phyloP scores from a whole-genome alignment of 805 yeast species.

The Candida silvatica region DNA sequence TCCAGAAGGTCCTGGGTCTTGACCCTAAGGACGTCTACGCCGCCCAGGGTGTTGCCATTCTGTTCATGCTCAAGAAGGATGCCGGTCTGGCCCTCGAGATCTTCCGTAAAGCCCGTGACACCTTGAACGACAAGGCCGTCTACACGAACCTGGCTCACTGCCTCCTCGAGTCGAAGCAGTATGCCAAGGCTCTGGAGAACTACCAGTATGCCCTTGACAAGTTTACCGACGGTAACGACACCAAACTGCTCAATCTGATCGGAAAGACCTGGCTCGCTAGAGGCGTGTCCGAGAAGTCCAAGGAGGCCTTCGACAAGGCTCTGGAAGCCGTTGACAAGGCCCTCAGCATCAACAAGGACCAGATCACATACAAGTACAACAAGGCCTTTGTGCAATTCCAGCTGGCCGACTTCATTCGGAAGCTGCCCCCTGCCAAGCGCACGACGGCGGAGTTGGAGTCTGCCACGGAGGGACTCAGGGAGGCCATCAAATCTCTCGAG shows the following conservation, averaged over 20 bases:
- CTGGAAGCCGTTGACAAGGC: slow-evolving; percentile 58
- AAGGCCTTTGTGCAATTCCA: slow-evolving; percentile 80
- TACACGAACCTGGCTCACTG: slow-evolving; percentile 87
- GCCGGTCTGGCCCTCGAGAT: slow-evolving; percentile 73
- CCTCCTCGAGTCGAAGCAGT: slow-evolving; percentile 72
- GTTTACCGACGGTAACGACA: slow-evolving; percentile 54
- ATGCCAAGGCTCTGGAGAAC: slow-evolving; percentile 76
- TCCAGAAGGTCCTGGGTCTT: slow-evolving; percentile 75
- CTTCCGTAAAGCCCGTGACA: slow-evolving; percentile 82
- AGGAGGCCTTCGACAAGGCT: slow-evolving; percentile 51
- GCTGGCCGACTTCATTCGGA: slow-evolving; percentile 73
- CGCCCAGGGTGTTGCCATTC: slow-evolving; percentile 94
- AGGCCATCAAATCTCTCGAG: slow-evolving; percentile 52
- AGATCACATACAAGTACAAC: slow-evolving; percentile 62
- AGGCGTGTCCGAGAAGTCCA: slow-evolving; percentile 58
- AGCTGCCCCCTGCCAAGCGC: slow-evolving; percentile 51
- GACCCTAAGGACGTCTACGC: slow-evolving; percentile 89
- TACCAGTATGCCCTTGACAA: slow-evolving; percentile 73
- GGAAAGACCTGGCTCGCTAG: slow-evolving; percentile 87
- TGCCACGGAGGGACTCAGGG: slow-evolving; percentile 47
- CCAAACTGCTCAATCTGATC: slow-evolving; percentile 59
- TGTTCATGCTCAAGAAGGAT: slow-evolving; percentile 79
- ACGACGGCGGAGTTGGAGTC: slow-evolving; percentile 50
- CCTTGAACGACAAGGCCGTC: slow-evolving; percentile 75
- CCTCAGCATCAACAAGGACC: slow-evolving; percentile 29